A percentile compares a stretch with the other conserved stretches of the same genome.
These are phyloP conservation scores for Mycena vitilis DNA, from an alignment of 768 basidiomycete genomes.

Conservation along the genomic window DNA sequence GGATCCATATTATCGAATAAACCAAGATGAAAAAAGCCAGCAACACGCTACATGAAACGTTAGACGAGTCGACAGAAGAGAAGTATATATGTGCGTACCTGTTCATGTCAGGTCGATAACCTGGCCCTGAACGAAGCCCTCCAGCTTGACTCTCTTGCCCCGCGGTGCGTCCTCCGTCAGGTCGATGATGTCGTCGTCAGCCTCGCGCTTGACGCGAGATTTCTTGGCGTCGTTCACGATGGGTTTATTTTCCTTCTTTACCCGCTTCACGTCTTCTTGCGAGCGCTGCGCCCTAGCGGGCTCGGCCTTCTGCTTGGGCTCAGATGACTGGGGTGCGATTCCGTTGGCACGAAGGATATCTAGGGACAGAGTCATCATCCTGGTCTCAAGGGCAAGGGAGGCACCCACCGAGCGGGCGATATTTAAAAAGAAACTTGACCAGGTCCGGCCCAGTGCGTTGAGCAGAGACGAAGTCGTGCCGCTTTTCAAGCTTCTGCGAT, in stretches of 20 bases:
- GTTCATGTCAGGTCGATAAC: constrained; percentile 29
- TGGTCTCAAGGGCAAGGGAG: neutral
- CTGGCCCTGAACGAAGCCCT: constrained; percentile 17
- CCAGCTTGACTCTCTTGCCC: constrained; percentile 19
- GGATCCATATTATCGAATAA: neutral
- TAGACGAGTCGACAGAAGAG: no score
- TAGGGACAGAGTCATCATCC: neutral
- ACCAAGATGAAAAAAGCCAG: neutral
- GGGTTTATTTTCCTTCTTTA: constrained; percentile 13
- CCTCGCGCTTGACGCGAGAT: constrained; percentile 15
- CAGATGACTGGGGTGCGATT: constrained; percentile 13
- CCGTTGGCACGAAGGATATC: constrained; percentile 30
- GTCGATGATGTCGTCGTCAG: constrained; percentile 16
- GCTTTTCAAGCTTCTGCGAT: neutral
- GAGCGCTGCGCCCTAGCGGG: neutral
- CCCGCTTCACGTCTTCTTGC: neutral
- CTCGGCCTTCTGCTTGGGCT: neutral
- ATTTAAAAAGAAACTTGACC: neutral
- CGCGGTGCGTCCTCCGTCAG: constrained; percentile 16
- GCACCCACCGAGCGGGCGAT: neutral
- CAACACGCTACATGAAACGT: no score
- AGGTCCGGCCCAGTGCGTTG: constrained; percentile 2
- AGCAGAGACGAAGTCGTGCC: neutral
- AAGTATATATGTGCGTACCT: neutral
- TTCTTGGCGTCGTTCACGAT: constrained; percentile 8